Percentiles rank a stretch among this genome's conserved stretches.
phyloP scores from a whole-genome alignment of 78 protist species.

The Dictyostelium brefeldianum region DNA sequence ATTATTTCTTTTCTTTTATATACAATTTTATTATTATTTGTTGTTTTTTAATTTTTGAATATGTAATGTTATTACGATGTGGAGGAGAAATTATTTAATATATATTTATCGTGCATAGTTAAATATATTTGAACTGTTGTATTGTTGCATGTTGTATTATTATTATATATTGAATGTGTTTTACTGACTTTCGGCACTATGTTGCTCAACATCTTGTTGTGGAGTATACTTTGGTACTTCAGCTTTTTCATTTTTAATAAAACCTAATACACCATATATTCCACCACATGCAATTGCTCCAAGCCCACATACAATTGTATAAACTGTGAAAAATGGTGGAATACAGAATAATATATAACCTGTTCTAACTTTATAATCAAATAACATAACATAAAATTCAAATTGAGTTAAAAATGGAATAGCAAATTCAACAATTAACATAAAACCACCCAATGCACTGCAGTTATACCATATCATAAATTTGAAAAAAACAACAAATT shows the following conservation, averaged over 20 bases:
- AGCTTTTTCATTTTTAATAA: slow-evolving; percentile 51
- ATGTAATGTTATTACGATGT: too few species aligned
- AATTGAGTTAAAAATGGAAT: slow-evolving; percentile 4
- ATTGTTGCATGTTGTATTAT: too few species aligned
- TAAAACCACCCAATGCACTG: slow-evolving; percentile 67
- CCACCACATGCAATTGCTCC: slow-evolving; percentile 71
- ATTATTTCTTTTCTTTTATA: too few species aligned
- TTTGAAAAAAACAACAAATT: too few species aligned
- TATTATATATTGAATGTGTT: neutral
- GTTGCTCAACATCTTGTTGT: slow-evolving; percentile 48
- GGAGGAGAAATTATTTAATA: too few species aligned
- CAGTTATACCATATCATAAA: too few species aligned
- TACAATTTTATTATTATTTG: too few species aligned
- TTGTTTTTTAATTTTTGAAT: too few species aligned
- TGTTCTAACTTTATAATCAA: slow-evolving; percentile 65
- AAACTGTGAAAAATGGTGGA: slow-evolving; percentile 66
- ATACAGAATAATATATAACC: slow-evolving; percentile 49
- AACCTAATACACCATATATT: slow-evolving; percentile 39
- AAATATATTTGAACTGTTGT: too few species aligned
- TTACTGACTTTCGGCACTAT: too few species aligned
- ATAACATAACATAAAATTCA: slow-evolving; percentile 3
- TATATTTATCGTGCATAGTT: too few species aligned
- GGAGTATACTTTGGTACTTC: slow-evolving; percentile 17
- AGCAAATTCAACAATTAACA: slow-evolving; percentile 41
- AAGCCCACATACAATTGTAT: slow-evolving; percentile 57